phyloP scores from a whole-genome alignment of 2,329 filamentous ascomycete genomes.

The Fusarium verrucosum region DNA sequence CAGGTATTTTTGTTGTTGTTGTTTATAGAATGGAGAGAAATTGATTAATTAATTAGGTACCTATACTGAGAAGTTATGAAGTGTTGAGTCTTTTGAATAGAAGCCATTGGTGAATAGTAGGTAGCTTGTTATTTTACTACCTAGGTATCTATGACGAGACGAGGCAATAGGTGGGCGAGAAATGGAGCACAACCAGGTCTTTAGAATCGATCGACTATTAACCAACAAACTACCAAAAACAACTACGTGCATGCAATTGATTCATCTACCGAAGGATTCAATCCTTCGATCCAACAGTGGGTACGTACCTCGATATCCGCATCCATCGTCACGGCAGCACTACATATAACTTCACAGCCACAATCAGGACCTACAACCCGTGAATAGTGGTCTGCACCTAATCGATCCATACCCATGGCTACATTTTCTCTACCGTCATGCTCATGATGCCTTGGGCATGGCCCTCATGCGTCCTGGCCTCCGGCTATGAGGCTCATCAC shows the following conservation, averaged over 20 bases:
- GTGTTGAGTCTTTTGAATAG: not conserved
- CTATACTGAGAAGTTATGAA: too few relatives aligned
- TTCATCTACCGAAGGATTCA: constrained; percentile 20
- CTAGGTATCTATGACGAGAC: too few relatives aligned
- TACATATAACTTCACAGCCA: constrained; percentile 34
- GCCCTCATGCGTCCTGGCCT: constrained; percentile 24
- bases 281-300: constrained; percentile 15
- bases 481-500: constrained; percentile 35
- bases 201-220: not conserved
- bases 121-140: not conserved
- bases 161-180: too few relatives aligned
- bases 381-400: not conserved
- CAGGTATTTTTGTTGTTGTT: not conserved
- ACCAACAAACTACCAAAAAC: not conserved
- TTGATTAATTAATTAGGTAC: not conserved
- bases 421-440: not conserved
- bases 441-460: constrained; percentile 31
- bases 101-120: not conserved
- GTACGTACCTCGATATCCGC: not conserved
- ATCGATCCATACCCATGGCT: not conserved
- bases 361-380: constrained; percentile 9
- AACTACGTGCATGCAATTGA: constrained; percentile 4
- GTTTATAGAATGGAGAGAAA: not conserved
- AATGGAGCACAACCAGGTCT: not conserved
- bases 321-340: constrained; percentile 12